Evolutionary conservation across 305 asterid genomes (phyloP).

Genomic region (Stenogyne calaminthoides): DNA sequence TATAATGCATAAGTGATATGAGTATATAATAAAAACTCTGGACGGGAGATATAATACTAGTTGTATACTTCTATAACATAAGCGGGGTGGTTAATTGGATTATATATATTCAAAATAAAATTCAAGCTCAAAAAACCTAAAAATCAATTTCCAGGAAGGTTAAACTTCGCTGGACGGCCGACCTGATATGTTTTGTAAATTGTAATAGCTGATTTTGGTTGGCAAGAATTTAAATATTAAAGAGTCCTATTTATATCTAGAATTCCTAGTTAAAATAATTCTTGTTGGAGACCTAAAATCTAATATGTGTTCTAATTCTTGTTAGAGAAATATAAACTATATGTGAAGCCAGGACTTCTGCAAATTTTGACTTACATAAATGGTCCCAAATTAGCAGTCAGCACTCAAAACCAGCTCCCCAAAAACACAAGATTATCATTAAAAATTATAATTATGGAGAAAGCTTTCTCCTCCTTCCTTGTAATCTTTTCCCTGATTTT

Average conservation of each 20-base stretch:
- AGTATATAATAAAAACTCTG: too few species aligned
- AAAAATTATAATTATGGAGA: not conserved
- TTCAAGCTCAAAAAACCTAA: too few species aligned
- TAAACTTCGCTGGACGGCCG: not conserved
- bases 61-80: too few species aligned
- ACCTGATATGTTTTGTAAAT: not conserved
- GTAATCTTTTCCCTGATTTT: conserved; percentile 20
- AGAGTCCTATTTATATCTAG: not conserved
- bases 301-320: too few species aligned
- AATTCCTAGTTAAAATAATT: not conserved
- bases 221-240: too few species aligned
- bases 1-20: too few species aligned
- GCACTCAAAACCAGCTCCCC: not conserved
- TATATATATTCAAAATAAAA: too few species aligned
- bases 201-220: not conserved
- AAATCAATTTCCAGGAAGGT: not conserved
- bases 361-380: not conserved
- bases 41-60: too few species aligned
- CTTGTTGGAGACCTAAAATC: too few species aligned
- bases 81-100: too few species aligned
- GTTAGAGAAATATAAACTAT: not conserved
- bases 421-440: not conserved
- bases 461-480: not conserved
- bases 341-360: not conserved
- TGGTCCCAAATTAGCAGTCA: not conserved